Evolutionary conservation across 768 basidiomycete genomes (phyloP).

Genomic region (Russula earlei): DNA sequence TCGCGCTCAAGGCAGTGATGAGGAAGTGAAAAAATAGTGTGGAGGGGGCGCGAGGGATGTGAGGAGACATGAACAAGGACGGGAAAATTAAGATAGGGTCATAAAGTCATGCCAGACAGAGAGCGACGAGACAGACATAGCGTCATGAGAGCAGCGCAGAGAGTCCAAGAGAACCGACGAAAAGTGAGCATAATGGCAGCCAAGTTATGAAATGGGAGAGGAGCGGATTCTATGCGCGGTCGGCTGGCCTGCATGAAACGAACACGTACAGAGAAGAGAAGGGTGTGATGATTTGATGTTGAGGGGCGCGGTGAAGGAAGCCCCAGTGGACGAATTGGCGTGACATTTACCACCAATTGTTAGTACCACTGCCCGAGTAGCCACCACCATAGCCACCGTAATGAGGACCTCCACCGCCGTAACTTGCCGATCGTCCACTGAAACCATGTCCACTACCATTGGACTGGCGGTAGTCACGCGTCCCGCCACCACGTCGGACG

Average conservation of each 20-base stretch:
- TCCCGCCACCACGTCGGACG: slow-evolving; percentile 51
- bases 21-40: slow-evolving; percentile 18
- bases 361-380: slow-evolving; percentile 23
- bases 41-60: slow-evolving; percentile 26
- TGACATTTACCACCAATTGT: slow-evolving; percentile 43
- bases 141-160: slow-evolving; percentile 53
- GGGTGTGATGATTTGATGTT: background rate
- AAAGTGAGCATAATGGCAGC: slow-evolving; percentile 4
- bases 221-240: background rate
- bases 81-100: slow-evolving; percentile 22
- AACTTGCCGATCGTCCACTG: slow-evolving; percentile 26
- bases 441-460: slow-evolving; percentile 31
- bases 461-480: slow-evolving; percentile 34
- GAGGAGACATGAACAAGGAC: slow-evolving; percentile 31
- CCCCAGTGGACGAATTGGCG: slow-evolving; percentile 1
- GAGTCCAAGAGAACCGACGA: slow-evolving; percentile 27
- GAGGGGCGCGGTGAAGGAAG: background rate
- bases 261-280: slow-evolving; percentile 5
- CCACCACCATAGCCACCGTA: slow-evolving; percentile 25
- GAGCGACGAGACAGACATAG: slow-evolving; percentile 45
- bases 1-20: slow-evolving; percentile 23
- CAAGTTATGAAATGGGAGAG: background rate
- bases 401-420: slow-evolving; percentile 28
- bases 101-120: slow-evolving; percentile 31
- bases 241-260: background rate